These are phyloP conservation scores for Pseudocercospora musae DNA, from an alignment of 2,329 filamentous ascomycete species.

Conservation along the genomic window DNA sequence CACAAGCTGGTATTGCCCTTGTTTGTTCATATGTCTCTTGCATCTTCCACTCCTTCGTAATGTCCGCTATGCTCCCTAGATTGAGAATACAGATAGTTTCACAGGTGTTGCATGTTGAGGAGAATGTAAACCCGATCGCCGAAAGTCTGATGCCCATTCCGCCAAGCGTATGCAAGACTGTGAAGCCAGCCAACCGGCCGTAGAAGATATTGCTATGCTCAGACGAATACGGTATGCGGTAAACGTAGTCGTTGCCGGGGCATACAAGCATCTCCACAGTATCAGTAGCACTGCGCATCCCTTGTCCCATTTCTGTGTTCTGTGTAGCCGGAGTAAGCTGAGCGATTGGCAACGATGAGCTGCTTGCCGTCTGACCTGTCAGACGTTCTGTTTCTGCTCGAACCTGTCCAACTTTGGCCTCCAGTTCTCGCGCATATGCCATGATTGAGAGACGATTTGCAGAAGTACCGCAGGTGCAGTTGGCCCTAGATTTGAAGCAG, in stretches of 20 bases:
- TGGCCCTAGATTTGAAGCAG: background rate
- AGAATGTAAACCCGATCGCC: background rate
- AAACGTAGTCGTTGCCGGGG: slow-evolving; percentile 6
- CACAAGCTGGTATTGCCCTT: background rate
- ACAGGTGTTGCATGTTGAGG: too few species aligned
- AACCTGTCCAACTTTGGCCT: slow-evolving; percentile 5
- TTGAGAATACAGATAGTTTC: background rate
- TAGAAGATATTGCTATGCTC: background rate
- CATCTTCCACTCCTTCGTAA: background rate
- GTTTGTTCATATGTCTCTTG: background rate
- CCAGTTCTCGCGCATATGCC: slow-evolving; percentile 8
- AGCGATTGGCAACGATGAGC: too few species aligned
- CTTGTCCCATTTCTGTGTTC: background rate
- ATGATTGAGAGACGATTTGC: slow-evolving; percentile 1
- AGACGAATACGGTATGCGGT: background rate
- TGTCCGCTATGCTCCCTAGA: background rate
- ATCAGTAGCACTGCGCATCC: background rate
- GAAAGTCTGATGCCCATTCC: background rate
- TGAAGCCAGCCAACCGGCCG: slow-evolving; percentile 7
- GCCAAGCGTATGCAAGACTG: slow-evolving; percentile 4
- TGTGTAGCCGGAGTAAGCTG: background rate
- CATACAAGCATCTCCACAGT: slow-evolving; percentile 1
- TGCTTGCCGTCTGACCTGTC: background rate
- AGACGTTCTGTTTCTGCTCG: background rate
- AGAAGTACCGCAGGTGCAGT: slow-evolving; percentile 9